Conservation (phyloP, 805 yeast species). For the Wickerhamomyces alni region DNA sequence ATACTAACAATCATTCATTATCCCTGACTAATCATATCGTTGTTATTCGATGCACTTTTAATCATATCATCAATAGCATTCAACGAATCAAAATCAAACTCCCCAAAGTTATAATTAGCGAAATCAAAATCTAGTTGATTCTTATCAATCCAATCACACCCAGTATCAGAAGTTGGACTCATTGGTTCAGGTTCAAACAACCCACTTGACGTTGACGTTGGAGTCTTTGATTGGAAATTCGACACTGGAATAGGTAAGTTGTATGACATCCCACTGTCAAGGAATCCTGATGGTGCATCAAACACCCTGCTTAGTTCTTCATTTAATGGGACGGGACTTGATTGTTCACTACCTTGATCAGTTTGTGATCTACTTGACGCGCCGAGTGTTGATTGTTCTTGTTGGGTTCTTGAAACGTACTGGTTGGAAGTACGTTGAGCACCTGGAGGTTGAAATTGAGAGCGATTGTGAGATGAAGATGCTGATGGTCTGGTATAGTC, state of each 20-base stretch:
- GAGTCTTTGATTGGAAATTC: background rate
- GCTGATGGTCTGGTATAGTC: slow-evolving; percentile 6
- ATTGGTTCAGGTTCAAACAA: slow-evolving; percentile 1
- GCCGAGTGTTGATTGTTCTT: background rate
- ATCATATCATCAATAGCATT: slow-evolving; percentile 22
- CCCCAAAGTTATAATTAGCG: slow-evolving; percentile 19
- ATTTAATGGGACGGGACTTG: background rate
- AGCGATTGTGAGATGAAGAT: too few species aligned
- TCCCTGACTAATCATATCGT: background rate
- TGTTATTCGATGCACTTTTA: slow-evolving; percentile 7
- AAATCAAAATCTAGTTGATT: slow-evolving; percentile 33
- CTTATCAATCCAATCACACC: slow-evolving; percentile 55
- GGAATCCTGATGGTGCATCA: background rate
- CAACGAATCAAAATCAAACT: slow-evolving; percentile 20
- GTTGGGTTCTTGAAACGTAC: too few species aligned
- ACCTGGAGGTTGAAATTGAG: too few species aligned
- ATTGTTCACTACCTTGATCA: background rate
- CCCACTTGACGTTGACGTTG: background rate
- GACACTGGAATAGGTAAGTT: slow-evolving; percentile 6
- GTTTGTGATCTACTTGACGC: background rate
- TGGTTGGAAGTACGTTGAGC: too few species aligned
- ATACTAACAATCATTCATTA: background rate
- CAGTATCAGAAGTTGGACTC: slow-evolving; percentile 37
- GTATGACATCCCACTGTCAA: slow-evolving; percentile 5
- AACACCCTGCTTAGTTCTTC: background rate